These are phyloP conservation scores for Paraphaeosphaeria sporulosa DNA, from an alignment of 2,329 filamentous ascomycete genomes.

Conservation along the genomic window DNA sequence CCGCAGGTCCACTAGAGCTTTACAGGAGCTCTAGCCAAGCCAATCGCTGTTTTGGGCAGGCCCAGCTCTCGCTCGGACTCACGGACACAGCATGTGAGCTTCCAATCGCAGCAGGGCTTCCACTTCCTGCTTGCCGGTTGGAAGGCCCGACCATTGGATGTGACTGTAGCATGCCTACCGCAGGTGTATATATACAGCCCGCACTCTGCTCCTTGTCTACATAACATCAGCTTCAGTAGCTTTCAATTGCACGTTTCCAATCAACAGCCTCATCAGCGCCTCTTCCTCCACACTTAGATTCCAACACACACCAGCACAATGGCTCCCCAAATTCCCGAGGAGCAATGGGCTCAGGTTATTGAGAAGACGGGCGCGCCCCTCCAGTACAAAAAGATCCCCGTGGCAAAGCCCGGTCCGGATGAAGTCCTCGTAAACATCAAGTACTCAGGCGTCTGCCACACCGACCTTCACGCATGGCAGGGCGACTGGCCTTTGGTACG, in stretches of 20 bases:
- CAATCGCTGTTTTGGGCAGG: constrained; percentile 15
- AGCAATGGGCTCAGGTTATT: constrained; percentile 92
- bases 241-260: not conserved
- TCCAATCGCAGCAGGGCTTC: constrained; percentile 16
- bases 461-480: constrained; percentile 80
- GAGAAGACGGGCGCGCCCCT: constrained; percentile 77
- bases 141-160: constrained; percentile 2
- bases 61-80: constrained; percentile 29
- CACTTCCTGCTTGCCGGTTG: not conserved
- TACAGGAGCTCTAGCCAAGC: constrained; percentile 13
- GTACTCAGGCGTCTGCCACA: constrained; percentile 91
- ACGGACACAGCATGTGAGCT: constrained; percentile 30
- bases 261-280: constrained; percentile 8
- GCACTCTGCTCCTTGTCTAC: not conserved
- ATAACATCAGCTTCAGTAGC: constrained; percentile 9
- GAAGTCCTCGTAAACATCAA: constrained; percentile 93
- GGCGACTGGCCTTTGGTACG: constrained; percentile 83
- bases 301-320: constrained; percentile 40
- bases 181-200: constrained; percentile 18
- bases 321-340: constrained; percentile 70
- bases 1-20: constrained; percentile 26
- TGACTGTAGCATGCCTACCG: constrained; percentile 27
- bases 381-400: constrained; percentile 82
- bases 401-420: constrained; percentile 81
- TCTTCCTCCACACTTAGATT: not conserved